These are phyloP conservation scores for Hyphopichia pseudoburtonii DNA, from an alignment of 1,139 yeast species.

Conservation along the genomic window DNA sequence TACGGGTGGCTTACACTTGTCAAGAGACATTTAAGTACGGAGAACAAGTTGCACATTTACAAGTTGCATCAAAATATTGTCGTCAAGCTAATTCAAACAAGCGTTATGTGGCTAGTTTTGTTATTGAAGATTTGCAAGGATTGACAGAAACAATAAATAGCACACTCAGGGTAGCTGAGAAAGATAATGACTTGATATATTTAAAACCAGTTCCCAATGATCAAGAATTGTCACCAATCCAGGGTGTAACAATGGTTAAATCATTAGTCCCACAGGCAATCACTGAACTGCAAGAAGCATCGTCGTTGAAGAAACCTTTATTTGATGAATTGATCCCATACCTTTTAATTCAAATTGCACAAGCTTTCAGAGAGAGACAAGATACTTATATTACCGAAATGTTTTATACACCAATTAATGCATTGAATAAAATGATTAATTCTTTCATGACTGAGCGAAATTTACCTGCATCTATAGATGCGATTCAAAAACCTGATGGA, in stretches of 20 bases:
- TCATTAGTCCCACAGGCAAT: conserved; percentile 42
- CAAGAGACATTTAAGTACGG: conserved; percentile 61
- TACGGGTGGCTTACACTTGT: conserved; percentile 53
- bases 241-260: conserved; percentile 58
- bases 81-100: conserved; percentile 39
- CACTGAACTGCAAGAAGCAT: conserved; percentile 21
- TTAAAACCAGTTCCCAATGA: conserved; percentile 59
- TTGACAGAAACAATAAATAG: conserved; percentile 45
- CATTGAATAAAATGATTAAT: conserved; percentile 49
- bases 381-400: conserved; percentile 53
- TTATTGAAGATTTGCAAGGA: conserved; percentile 50
- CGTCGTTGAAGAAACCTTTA: conserved; percentile 26
- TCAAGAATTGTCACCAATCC: conserved; percentile 41
- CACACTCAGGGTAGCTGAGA: conserved; percentile 57
- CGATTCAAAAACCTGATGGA: conserved; percentile 61
- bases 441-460: conserved; percentile 43
- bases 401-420: conserved; percentile 51
- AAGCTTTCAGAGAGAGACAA: conserved; percentile 68
- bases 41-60: conserved; percentile 62
- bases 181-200: conserved; percentile 81
- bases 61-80: conserved; percentile 31
- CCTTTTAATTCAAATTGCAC: conserved; percentile 62
- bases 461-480: conserved; percentile 65
- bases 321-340: conserved; percentile 67
- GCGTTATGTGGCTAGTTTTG: conserved; percentile 42